Evolutionary conservation across 805 yeast species (phyloP), one percentile per base, ranked within the genome.

Genomic region (Saccharomycopsis sp.): DNA sequence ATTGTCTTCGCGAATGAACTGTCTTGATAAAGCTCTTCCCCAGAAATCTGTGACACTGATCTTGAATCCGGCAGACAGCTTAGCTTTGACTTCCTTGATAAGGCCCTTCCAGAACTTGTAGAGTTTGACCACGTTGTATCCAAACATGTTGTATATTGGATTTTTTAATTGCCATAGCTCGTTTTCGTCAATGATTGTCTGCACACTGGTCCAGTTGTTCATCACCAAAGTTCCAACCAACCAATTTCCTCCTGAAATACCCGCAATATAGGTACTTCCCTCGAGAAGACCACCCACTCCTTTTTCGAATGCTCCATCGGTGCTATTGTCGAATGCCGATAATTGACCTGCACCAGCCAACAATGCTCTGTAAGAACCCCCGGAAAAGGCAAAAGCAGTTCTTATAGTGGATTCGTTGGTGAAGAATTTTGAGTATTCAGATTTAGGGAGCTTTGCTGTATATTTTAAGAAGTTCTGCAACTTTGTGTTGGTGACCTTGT

Each of bases 321-420:
- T 85, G 63, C 96, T 75, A 66, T 84, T 82, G 69, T 90, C 97
- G 60, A 88, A 72, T 0, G 92, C 96, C 0, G 93, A 76, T 19
- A 90, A 72, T 68, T 84, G 83, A 34, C 97, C 97, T 12, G 96
- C 96, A 1, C 96, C 96, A 59, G 78, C 72, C 51, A 90, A 73
- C 89, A 90, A 87, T 24, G 97, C 96, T 61, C 97, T 78, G 70
- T 87, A 89, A 1, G 97, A 96, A 67, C 97, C 97, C 53, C 97
- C 97, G n/a, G 89, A 78, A 64, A 85, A 82, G 3, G 90, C 83
- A 35, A 80, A 64, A 2, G 82, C 91, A 50, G 86, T 73, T 53
- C 77, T 75, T 56, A 80, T 73, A 7, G 74, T 25, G 9, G 82
- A 64, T 9, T 58, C 14, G 66, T 42, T 71, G 47, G 75, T 53